Conservation (phyloP, 2,329 filamentous ascomycete species). For the Fusarium kyushuense region DNA sequence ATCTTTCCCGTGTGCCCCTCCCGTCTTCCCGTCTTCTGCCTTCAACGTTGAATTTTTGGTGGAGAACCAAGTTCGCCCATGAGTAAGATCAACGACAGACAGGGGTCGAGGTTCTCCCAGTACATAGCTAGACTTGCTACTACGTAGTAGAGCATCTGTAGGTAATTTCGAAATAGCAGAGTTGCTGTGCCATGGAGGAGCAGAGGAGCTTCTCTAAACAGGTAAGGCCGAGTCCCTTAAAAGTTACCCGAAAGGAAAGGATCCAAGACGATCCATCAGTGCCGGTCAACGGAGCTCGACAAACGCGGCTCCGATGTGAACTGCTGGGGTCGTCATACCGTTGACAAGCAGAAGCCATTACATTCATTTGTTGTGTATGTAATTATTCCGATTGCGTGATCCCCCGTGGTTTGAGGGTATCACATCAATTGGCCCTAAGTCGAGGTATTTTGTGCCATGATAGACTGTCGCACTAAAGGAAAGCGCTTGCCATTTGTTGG, state of each 20-base stretch:
- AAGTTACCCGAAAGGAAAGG: conserved; percentile 23
- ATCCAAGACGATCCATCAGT: conserved; percentile 36
- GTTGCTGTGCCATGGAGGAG: conserved; percentile 16
- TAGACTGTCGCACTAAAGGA: background rate
- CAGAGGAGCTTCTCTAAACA: conserved; percentile 14
- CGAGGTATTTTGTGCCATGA: background rate
- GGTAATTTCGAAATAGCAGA: background rate
- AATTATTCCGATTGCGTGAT: conserved; percentile 6
- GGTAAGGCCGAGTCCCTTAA: conserved; percentile 17
- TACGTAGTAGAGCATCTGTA: background rate
- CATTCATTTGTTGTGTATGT: background rate
- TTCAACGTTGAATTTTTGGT: conserved; percentile 32
- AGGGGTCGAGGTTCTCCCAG: conserved; percentile 21
- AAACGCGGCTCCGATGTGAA: conserved; percentile 41
- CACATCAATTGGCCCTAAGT: background rate
- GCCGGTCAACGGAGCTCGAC: conserved; percentile 40
- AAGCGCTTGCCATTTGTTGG: background rate
- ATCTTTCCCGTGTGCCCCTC: conserved; percentile 3
- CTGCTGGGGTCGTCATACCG: conserved; percentile 6
- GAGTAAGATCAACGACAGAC: conserved; percentile 33
- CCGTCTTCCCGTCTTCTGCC: conserved; percentile 1
- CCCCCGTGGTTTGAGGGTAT: background rate
- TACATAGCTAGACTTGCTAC: no score
- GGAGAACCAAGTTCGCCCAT: conserved; percentile 29
- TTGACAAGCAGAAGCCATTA: conserved; percentile 2